A percentile compares a stretch with the other conserved stretches of the same genome.
phyloP scores from a whole-genome alignment of 805 yeast genomes.

The Maudiozyma serrabonitensis region DNA sequence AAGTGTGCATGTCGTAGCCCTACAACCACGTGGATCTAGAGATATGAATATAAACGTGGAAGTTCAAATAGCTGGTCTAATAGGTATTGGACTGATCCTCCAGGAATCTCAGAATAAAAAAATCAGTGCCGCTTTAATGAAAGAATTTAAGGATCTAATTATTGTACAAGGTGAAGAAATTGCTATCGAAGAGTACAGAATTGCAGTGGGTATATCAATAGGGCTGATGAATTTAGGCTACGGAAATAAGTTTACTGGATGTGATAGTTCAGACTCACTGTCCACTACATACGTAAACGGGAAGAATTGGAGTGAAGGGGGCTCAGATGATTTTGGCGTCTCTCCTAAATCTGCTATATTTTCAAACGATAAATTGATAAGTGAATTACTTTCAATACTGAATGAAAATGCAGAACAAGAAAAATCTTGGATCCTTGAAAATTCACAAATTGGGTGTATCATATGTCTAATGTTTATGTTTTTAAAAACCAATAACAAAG shows the following conservation, averaged over 20 bases:
- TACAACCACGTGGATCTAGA: conserved; percentile 83
- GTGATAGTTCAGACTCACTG: not conserved
- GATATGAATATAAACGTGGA: conserved; percentile 73
- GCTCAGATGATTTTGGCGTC: not conserved
- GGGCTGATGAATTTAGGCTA: conserved; percentile 79
- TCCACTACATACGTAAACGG: not conserved
- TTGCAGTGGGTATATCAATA: conserved; percentile 80
- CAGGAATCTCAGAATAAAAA: conserved; percentile 70
- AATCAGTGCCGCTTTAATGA: conserved; percentile 69
- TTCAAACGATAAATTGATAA: conserved; percentile 1
- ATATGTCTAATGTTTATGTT: conserved; percentile 68
- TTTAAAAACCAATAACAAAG: conserved; percentile 50
- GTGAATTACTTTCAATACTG: conserved; percentile 13
- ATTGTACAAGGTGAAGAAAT: conserved; percentile 44
- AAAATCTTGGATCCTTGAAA: conserved; percentile 24
- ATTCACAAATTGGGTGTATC: conserved; percentile 56
- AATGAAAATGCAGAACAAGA: conserved; percentile 17
- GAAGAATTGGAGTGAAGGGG: not conserved
- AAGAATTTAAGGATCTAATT: conserved; percentile 49
- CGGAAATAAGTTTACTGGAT: conserved; percentile 30
- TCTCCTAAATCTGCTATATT: not conserved
- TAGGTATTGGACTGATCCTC: conserved; percentile 84
- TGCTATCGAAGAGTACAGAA: conserved; percentile 69
- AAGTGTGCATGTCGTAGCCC: conserved; percentile 85
- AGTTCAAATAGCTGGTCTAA: conserved; percentile 85